Base-by-base conservation (phyloP, 2,329 filamentous ascomycete species). In the Epichloe hybrida region DNA sequence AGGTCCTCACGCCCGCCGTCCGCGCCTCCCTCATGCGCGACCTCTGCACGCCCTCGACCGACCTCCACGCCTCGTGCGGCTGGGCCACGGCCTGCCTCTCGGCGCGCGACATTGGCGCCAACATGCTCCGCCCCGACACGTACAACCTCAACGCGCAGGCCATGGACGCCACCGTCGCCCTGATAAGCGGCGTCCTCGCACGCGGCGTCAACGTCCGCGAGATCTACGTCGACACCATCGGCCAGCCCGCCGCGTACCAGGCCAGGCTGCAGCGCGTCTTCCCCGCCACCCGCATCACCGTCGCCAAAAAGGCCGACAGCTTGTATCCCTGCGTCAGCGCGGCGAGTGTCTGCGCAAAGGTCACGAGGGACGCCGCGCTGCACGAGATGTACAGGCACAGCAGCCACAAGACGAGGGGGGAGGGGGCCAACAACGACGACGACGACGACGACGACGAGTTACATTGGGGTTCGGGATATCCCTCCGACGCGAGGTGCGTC, bases 131-230 rank as follows among this genome's bases (percentile, higher is more conserved):
- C 11, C 77, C 81, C 8, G 71, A 70, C 17, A 64, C 72, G 3
- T 94, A 96, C 70, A 98, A 98, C 65, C 79, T 98, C 56, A 98
- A 98, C 64, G 88, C 89, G 4, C 93, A 98, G 68, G 91, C 91
- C 17, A 85, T 93, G 80, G 90, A 95, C 66, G 87, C 91, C 4
- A 97, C 91, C 0, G 80, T 95, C 23, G 79, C 79, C 38, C 74
- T 98, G 49, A 91, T 97, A 61, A 74, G 80, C 50, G 82, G 81
- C 37, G 86, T 95, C 4, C 76, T 93, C 37, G 81, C 80, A 8
- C 74, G 76, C 20, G 87, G 88, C 37, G 86, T 97, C 55, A 89
- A 94, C 64, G 74, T 97, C 4, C 78, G 75, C 52, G 88, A 96
- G 66, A 86, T 98, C 48, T 98, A 89, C 66, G 90, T 98, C 63